Evolutionary conservation across 768 basidiomycete genomes (phyloP).

Genomic region (Megacollybia marginata): DNA sequence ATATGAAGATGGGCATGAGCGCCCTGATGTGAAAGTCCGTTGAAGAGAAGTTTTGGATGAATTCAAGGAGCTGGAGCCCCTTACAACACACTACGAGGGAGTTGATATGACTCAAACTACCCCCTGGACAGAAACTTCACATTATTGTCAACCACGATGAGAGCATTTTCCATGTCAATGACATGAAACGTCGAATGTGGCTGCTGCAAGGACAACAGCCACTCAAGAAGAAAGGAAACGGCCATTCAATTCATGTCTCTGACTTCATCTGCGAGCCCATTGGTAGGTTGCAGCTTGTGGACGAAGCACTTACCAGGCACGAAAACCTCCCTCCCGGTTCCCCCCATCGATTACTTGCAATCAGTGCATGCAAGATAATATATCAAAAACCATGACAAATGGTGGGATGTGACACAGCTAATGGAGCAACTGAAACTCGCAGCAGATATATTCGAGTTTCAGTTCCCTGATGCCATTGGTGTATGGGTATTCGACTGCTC

Average conservation of each 20-base stretch:
- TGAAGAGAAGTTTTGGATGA: no score
- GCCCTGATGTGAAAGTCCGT: no score
- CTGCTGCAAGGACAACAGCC: constrained; percentile 10
- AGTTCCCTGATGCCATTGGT: constrained; percentile 11
- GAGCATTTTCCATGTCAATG: constrained; percentile 14
- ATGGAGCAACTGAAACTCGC: constrained; percentile 9
- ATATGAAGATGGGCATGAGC: no score
- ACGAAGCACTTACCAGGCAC: constrained; percentile 6
- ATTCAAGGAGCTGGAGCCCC: no score
- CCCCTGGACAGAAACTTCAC: constrained; percentile 8
- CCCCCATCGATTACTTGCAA: background rate
- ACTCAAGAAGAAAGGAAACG: constrained; percentile 12
- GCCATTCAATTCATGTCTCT: constrained; percentile 12
- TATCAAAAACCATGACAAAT: constrained; percentile 13
- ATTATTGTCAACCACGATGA: constrained; percentile 16
- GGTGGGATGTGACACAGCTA: constrained; percentile 17
- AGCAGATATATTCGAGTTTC: constrained; percentile 13
- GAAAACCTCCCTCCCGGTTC: constrained; percentile 2
- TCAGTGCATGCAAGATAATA: constrained; percentile 12
- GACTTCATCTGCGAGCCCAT: constrained; percentile 13
- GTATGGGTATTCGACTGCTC: constrained; percentile 20
- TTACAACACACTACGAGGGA: no score
- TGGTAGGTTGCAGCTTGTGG: constrained; percentile 7
- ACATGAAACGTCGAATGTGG: constrained; percentile 10
- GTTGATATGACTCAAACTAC: constrained; percentile 4